Base-by-base conservation (phyloP, 257 asterid species). In the Hygrophila difformis region DNA sequence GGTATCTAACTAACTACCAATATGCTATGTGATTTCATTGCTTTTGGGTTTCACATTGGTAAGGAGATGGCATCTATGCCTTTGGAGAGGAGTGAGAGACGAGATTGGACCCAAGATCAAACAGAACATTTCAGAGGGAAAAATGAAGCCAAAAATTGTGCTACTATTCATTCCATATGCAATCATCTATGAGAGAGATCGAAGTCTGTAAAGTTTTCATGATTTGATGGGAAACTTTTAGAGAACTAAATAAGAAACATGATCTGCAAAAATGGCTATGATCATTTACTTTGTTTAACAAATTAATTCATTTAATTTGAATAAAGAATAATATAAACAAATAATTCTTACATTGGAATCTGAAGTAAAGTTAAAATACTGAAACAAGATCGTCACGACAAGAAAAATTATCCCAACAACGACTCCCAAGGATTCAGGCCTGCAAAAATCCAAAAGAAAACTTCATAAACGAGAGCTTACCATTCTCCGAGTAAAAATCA, bases 351-450 rank as follows among this genome's bases (percentile, higher is more conserved):
- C 81, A 51, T 40, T 59, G 23, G 94, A 87, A 77, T 82, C 89
- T 22, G 87, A 75, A n/a, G 89, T 69, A 71, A 77, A 74, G 74
- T 80, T 79, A 51, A 74, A 74, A 41, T 68, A 61, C 22, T 81
- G 95, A 64, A 88, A 88, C 70, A 88, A 69, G 62, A 84, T 88
- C 18, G 85, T 70, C 57, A 82, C 72, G 7, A 81, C 94, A 36
- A 88, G 81, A 61, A 84, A 88, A 39, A 88, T 82, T 23, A 70
- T 70, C 54, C 87, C 95, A 46, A 85, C 81, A 17, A 81, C 87
- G 43, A 88, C 82, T 18, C 97, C 97, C 78, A 88, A 59, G 1
- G 97, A 85, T 57, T 88, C 96, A 28, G 97, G 97, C 72, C 97
- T 88, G 96, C 71, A 60, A 18, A 59, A 47, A 29, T 41, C 19